phyloP scores from a whole-genome alignment of 225 moss, liverwort and hornwort species.

The Takakia lepidozioides region DNA sequence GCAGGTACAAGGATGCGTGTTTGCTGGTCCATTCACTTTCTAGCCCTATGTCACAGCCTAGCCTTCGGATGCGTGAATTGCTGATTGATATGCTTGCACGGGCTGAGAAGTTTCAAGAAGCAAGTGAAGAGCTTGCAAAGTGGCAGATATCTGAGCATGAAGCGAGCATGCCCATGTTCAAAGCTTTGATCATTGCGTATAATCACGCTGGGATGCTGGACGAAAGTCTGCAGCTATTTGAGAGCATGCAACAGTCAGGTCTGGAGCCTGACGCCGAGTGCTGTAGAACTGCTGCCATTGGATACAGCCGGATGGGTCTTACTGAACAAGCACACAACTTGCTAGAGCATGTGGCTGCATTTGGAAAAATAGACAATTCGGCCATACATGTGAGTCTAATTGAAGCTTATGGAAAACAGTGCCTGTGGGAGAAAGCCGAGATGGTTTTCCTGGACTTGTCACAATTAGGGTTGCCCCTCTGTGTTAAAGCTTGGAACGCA shows the following conservation, averaged over 20 bases:
- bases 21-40: constrained; percentile 23
- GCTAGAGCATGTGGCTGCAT: constrained; percentile 14
- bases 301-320: constrained; percentile 22
- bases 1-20: constrained; percentile 18
- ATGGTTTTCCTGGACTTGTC: constrained; percentile 9
- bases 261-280: constrained; percentile 22
- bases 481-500: constrained; percentile 18
- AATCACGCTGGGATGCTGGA: constrained; percentile 29
- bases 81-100: constrained; percentile 31
- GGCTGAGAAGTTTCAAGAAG: constrained; percentile 35
- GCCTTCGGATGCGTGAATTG: constrained; percentile 28
- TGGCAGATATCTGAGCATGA: constrained; percentile 9
- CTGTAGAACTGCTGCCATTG: constrained; percentile 25
- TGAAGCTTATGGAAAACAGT: constrained; percentile 22
- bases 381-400: constrained; percentile 20
- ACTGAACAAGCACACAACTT: constrained; percentile 19
- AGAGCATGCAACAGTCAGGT: constrained; percentile 20
- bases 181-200: constrained; percentile 26
- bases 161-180: constrained; percentile 9
- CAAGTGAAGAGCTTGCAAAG: constrained; percentile 20
- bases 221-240: constrained; percentile 11
- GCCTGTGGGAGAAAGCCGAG: constrained; percentile 22
- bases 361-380: constrained; percentile 15
- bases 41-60: constrained; percentile 17
- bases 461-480: constrained; percentile 5